Base-by-base conservation (phyloP, 805 yeast genomes). In the Helenozyma baotianmanensis region DNA sequence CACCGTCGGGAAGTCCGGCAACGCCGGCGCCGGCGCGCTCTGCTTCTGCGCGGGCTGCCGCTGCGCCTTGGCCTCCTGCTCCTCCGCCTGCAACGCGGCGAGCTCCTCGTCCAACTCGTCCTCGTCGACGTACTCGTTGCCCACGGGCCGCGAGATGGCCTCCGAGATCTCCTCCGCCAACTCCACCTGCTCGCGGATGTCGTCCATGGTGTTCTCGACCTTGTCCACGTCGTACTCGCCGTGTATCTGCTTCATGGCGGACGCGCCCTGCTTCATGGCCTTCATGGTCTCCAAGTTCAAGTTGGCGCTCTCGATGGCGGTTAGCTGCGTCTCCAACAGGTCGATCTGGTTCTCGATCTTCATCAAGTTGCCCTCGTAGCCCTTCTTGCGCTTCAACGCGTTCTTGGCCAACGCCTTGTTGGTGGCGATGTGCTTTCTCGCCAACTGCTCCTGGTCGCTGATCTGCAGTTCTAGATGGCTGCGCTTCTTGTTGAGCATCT, bases 171-270 rank as follows among this genome's bases (percentile, higher is more conserved):
- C 98, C 47, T 88, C 96, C 26, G 95, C 84, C 51, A 86, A 69
- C 51, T 90, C 96, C 32, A 90, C 94, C 62, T 92, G 97, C 57
- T 92, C 98, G 48, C 97, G 78, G 43, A 94, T 87, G 42, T 90
- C 96, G 59, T 92, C 98, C 97, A 92, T 90, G 7, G 97, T 90
- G 49, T 81, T 83, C 57, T 92, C 98, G 26, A 92, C 97, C 68
- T 88, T 89, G 61, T 92, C 98, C 40, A 92, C 87, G 56, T 92
- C 82, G 68, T 92, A 79, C 53, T 88, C 95, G 44, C 88, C 89
- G 60, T 92, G 97, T 53, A 92, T 90, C 53, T 82, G 83, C 58
- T 89, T 88, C 96, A 92, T 87, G 25, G 97, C 97, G 55, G 75
- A 74, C 4, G 98, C 95, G 39, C 97, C 97, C 59, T 87, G 95